Evolutionary conservation across 108 stramenopile genomes (phyloP), one percentile per base, ranked within the genome.

Genomic region (Stephanodiscus minutulus): DNA sequence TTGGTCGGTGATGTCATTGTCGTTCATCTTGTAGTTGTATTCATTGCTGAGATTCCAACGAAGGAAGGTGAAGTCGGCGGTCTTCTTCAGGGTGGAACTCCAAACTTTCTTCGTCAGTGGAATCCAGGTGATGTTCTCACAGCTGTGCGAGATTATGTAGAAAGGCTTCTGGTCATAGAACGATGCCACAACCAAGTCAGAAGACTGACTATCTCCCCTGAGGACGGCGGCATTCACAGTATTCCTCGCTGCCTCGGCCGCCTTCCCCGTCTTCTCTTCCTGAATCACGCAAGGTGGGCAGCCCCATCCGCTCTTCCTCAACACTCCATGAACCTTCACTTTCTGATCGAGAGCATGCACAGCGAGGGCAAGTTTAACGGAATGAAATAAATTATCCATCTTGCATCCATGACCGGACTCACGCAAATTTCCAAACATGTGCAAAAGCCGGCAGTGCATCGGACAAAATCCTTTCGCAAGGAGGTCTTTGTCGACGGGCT

Each of bases 321-420:
- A 49, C 46, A 66, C 64, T 18, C 64, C 64, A 27, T 66, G 64
- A 10, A 66, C 36, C 64, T 28, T 28, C 2, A 48, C 64, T 20
- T 50, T 50, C 24, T 66, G 48, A 21, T 44, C 15, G 7, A 66
- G 44, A 20, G 46, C 43, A 66, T 66, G 64, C 5, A 5, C 31
- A 33, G 31, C 31, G 5, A 33, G 31, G 31, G 31, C 31, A 33
- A 33, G 31, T 33, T 33, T 33, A 2, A 33, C 31, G 31, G 31
- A 33, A 28, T 62, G 31, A 33, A 67, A 67, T 21, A 67, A 25
- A 37, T 67, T 67, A 7, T 67, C 66, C 50, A 67, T 67, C 8
- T 67, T 67, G 2, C 27, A 52, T 11, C 18, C n/a, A 47, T 67
- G 52, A 20, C 66, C 66, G 5, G 20, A 20, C 18, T 67, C 50